Percentiles rank a stretch among this genome's conserved stretches.
Conservation (phyloP, 345 rosid genomes). For the Trapa bicornis region DNA sequence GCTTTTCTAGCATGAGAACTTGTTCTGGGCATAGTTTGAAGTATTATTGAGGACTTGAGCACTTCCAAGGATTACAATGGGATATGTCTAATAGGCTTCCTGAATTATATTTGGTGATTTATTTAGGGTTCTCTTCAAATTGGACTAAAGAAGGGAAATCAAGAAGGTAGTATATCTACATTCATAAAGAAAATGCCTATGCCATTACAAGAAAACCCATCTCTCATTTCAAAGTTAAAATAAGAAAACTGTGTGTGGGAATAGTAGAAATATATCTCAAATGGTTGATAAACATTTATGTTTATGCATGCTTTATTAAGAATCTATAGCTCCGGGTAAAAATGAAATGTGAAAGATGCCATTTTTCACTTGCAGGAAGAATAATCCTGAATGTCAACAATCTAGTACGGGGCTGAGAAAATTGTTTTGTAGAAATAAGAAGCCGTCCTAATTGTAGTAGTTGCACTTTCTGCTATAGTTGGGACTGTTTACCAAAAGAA, state of each 20-base stretch:
- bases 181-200: background rate
- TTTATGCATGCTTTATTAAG: background rate
- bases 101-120: background rate
- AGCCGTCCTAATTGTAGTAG: constrained; percentile 19
- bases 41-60: background rate
- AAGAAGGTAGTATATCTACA: background rate
- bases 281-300: background rate
- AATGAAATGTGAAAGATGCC: background rate
- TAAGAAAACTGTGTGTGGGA: background rate
- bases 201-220: background rate
- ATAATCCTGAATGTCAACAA: constrained; percentile 8
- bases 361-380: constrained; percentile 10
- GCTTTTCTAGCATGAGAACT: background rate
- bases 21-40: background rate
- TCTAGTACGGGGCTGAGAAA: constrained; percentile 12
- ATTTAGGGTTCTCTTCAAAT: background rate
- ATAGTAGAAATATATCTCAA: background rate
- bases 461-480: constrained; percentile 29
- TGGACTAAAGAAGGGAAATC: background rate
- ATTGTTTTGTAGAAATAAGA: constrained; percentile 20
- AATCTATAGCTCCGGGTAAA: background rate
- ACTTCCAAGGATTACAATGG: background rate
- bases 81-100: background rate
- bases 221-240: background rate
- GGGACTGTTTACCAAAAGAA: constrained; percentile 26